phyloP scores from a whole-genome alignment of 192 early-diverging fungal species.

The Coemansia sp. region DNA sequence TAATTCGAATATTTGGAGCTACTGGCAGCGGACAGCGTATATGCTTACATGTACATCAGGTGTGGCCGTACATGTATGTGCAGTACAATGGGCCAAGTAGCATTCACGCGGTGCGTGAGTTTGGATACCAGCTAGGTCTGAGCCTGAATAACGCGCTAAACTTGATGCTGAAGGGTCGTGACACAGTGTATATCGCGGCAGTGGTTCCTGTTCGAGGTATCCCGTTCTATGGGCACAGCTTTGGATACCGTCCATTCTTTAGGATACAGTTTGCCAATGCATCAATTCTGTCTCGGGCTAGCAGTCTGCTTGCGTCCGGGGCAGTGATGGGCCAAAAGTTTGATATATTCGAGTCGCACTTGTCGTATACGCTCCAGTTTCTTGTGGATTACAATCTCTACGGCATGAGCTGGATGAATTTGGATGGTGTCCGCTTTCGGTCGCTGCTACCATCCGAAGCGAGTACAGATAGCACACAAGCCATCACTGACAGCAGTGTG shows the following conservation, averaged over 20 bases:
- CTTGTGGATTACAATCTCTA: conserved; percentile 83
- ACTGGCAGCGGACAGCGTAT: conserved; percentile 68
- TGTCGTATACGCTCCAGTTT: conserved; percentile 82
- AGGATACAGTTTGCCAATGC: conserved; percentile 77
- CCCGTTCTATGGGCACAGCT: conserved; percentile 86
- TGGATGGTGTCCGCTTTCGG: conserved; percentile 49
- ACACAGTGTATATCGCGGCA: conserved; percentile 57
- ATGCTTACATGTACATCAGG: conserved; percentile 84
- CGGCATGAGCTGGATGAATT: conserved; percentile 79
- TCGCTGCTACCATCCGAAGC: conserved; percentile 23
- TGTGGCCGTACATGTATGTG: conserved; percentile 81
- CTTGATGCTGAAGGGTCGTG: conserved; percentile 41
- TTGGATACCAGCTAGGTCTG: conserved; percentile 29
- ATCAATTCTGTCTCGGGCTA: conserved; percentile 55
- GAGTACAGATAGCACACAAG: too few species aligned
- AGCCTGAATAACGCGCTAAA: conserved; percentile 73
- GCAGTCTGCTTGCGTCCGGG: conserved; percentile 68
- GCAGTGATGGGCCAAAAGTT: conserved; percentile 68
- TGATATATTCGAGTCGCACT: conserved; percentile 79
- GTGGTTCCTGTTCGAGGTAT: conserved; percentile 75
- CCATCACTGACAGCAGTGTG: conserved; percentile 19
- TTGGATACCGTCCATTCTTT: conserved; percentile 67
- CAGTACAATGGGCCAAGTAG: conserved; percentile 53
- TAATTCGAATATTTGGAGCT: conserved; percentile 80
- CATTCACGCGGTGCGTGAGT: conserved; percentile 23